These are phyloP conservation scores for Xylaria sp. DNA, from an alignment of 2,329 filamentous ascomycete species.

Conservation along the genomic window DNA sequence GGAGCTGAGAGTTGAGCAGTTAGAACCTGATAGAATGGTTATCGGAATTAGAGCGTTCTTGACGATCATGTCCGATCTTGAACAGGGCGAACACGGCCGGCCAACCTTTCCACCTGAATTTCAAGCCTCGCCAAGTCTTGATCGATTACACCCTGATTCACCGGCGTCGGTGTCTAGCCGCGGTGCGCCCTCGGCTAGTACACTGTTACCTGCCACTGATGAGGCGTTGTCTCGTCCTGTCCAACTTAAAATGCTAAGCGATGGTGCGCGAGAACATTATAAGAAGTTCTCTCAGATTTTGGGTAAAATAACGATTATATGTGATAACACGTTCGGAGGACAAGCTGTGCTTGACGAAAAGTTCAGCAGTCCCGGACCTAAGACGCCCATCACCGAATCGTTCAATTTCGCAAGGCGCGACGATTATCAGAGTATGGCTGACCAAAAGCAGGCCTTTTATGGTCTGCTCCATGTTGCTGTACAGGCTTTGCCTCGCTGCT, in stretches of 20 bases:
- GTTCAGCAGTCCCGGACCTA: slow-evolving; percentile 85
- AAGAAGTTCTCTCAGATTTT: slow-evolving; percentile 92
- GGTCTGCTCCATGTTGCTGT: slow-evolving; percentile 95
- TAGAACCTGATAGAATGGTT: slow-evolving; percentile 97
- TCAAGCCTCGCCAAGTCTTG: slow-evolving; percentile 53
- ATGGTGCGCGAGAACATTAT: slow-evolving; percentile 86
- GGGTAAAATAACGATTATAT: slow-evolving; percentile 94
- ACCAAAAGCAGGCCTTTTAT: slow-evolving; percentile 95
- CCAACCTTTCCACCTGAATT: slow-evolving; percentile 87
- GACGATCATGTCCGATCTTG: slow-evolving; percentile 90
- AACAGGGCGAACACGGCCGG: slow-evolving; percentile 79
- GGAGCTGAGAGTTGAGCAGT: slow-evolving; percentile 87
- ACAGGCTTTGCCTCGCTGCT: slow-evolving; percentile 91
- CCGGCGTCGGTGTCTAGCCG: slow-evolving; percentile 59
- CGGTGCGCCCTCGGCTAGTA: slow-evolving; percentile 42
- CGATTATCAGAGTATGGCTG: slow-evolving; percentile 75
- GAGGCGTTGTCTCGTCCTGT: slow-evolving; percentile 76
- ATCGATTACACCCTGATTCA: slow-evolving; percentile 60
- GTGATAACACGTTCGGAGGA: slow-evolving; percentile 96
- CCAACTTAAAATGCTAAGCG: slow-evolving; percentile 71
- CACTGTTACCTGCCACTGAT: slow-evolving; percentile 56
- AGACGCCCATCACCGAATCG: slow-evolving; percentile 93
- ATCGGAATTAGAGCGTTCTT: slow-evolving; percentile 95
- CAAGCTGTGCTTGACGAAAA: slow-evolving; percentile 97
- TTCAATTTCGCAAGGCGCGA: slow-evolving; percentile 91